Percentiles rank a stretch among this genome's conserved stretches.
phyloP scores from a whole-genome alignment of 768 basidiomycete species.

The Pisolithus orientalis region DNA sequence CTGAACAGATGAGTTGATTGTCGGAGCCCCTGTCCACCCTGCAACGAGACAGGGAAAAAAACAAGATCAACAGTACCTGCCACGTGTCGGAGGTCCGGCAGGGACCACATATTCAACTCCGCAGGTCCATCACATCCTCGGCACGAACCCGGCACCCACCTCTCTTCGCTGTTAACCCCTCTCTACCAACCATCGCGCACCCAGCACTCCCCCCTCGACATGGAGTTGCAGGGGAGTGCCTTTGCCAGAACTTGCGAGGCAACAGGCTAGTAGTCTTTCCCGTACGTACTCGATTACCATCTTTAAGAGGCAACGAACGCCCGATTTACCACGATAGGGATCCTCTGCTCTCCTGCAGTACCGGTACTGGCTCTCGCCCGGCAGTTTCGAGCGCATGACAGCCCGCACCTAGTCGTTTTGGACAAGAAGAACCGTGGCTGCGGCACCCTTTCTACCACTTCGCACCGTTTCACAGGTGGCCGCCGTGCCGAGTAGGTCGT shows the following conservation, averaged over 20 bases:
- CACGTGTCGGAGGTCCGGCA: constrained; percentile 25
- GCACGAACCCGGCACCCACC: background rate
- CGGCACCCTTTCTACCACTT: constrained; percentile 2
- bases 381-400: constrained; percentile 2
- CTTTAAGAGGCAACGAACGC: background rate
- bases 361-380: background rate
- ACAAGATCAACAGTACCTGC: constrained; percentile 23
- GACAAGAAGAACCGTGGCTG: background rate
- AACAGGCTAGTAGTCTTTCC: too few relatives aligned
- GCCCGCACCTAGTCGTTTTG: constrained; percentile 1
- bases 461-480: background rate
- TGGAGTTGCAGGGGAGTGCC: too few relatives aligned
- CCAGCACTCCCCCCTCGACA: too few relatives aligned
- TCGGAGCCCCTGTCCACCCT: constrained; percentile 31
- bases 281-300: background rate
- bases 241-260: too few relatives aligned
- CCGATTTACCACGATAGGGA: constrained; percentile 18
- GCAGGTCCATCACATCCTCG: background rate
- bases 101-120: constrained; percentile 13
- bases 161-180: too few relatives aligned
- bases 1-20: constrained; percentile 27
- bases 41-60: constrained; percentile 29
- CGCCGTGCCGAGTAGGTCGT: constrained; percentile 5
- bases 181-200: too few relatives aligned
- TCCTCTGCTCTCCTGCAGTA: constrained; percentile 12